Conservation (phyloP, 192 early-diverging fungal genomes). For the Coemansia sp. region DNA sequence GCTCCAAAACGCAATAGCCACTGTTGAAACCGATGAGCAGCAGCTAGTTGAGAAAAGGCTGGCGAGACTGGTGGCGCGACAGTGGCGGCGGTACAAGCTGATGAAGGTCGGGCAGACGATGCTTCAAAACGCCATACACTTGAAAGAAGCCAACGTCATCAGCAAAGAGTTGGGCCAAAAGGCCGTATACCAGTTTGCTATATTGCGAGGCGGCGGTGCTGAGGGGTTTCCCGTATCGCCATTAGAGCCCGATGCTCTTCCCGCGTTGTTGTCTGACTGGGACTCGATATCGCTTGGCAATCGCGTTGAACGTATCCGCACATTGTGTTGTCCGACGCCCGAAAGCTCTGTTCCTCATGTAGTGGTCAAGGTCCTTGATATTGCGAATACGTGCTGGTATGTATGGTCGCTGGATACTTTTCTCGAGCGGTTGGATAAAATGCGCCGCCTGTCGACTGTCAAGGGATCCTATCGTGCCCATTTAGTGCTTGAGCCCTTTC, state of each 20-base stretch:
- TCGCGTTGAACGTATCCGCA: conserved; percentile 6
- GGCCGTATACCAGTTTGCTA: conserved; percentile 82
- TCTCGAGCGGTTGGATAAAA: conserved; percentile 62
- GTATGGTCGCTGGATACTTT: conserved; percentile 71
- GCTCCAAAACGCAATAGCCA: not conserved
- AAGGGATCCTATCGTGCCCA: conserved; percentile 47
- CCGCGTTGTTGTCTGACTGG: conserved; percentile 46
- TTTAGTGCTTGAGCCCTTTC: conserved; percentile 44
- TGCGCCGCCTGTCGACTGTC: conserved; percentile 67
- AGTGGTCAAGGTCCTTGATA: conserved; percentile 59
- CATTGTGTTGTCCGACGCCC: conserved; percentile 23
- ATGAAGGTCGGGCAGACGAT: conserved; percentile 70
- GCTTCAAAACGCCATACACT: conserved; percentile 66
- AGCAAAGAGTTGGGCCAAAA: conserved; percentile 81
- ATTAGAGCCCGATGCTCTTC: conserved; percentile 53
- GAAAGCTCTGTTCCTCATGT: conserved; percentile 37
- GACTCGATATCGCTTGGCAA: conserved; percentile 25
- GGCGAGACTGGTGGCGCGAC: conserved; percentile 26
- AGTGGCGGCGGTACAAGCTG: conserved; percentile 58
- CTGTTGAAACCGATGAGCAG: not conserved
- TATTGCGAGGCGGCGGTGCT: conserved; percentile 65
- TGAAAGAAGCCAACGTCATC: conserved; percentile 94
- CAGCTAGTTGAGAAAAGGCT: not conserved
- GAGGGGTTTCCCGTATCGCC: conserved; percentile 41
- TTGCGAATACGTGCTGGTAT: conserved; percentile 56